phyloP scores from a whole-genome alignment of 2,329 filamentous ascomycete genomes.

The Stagonosporopsis cucurbitacearum region DNA sequence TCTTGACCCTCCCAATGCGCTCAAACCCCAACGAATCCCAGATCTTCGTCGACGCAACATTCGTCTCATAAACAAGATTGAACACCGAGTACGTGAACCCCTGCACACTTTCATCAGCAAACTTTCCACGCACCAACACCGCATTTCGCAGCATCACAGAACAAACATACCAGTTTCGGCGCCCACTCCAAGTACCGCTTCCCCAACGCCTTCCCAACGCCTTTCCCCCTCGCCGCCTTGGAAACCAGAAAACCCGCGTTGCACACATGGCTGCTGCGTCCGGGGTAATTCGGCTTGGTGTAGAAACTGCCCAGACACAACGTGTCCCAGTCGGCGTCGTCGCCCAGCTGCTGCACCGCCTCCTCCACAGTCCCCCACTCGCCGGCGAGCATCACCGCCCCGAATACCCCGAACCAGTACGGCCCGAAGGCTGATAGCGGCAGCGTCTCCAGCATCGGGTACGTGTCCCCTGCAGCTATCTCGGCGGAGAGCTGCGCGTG shows the following conservation, averaged over 20 bases:
- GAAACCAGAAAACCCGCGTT: constrained; percentile 58
- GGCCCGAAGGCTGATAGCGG: constrained; percentile 72
- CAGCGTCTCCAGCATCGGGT: constrained; percentile 80
- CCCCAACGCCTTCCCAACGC: constrained; percentile 53
- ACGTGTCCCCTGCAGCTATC: constrained; percentile 86
- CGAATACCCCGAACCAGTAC: constrained; percentile 90
- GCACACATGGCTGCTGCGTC: constrained; percentile 83
- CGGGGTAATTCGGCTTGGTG: constrained; percentile 87
- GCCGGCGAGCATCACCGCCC: constrained; percentile 81
- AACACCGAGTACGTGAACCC: constrained; percentile 88
- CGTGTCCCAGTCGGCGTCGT: constrained; percentile 63
- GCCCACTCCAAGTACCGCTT: constrained; percentile 54
- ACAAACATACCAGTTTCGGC: constrained; percentile 44
- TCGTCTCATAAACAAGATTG: constrained; percentile 89
- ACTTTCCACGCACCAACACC: too few species aligned
- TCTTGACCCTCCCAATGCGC: constrained; percentile 75
- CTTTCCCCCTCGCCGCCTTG: constrained; percentile 47
- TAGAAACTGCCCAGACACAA: constrained; percentile 79
- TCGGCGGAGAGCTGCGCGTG: constrained; percentile 82
- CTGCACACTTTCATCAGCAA: constrained; percentile 37
- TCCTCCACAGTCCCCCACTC: constrained; percentile 57
- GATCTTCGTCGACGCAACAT: constrained; percentile 72
- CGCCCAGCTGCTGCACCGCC: constrained; percentile 23
- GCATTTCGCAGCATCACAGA: not conserved
- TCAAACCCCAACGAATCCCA: constrained; percentile 72